Evolutionary conservation across 192 early-diverging fungal species (phyloP).

Genomic region (Gamsiella multidivaricata): DNA sequence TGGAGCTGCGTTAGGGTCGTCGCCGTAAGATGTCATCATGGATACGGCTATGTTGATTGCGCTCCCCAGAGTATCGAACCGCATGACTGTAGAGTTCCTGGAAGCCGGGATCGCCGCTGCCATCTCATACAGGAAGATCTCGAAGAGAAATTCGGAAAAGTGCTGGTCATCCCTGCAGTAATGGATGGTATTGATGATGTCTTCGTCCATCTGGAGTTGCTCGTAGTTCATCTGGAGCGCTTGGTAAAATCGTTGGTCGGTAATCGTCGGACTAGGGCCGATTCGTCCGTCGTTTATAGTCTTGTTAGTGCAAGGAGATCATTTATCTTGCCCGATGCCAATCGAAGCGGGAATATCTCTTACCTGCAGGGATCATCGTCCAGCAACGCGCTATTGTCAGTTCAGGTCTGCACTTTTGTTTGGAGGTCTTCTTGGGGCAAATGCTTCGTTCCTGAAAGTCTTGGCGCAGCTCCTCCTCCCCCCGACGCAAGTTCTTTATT

Average conservation of each 20-base stretch:
- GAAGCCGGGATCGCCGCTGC: conserved; percentile 6
- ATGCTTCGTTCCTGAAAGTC: no score
- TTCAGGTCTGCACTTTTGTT: no score
- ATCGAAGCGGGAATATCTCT: no score
- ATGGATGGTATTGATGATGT: conserved; percentile 6
- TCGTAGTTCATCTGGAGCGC: not conserved
- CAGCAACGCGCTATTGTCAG: no score
- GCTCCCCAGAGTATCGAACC: not conserved
- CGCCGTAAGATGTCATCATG: conserved; percentile 1
- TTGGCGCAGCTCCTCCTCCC: no score
- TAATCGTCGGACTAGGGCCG: no score
- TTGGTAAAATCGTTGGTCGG: not conserved
- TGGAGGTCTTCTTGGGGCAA: no score
- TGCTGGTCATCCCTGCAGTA: conserved; percentile 27
- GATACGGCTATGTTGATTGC: not conserved
- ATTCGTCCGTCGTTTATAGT: no score
- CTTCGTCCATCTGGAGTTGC: not conserved
- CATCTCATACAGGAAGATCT: conserved; percentile 40
- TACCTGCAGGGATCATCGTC: no score
- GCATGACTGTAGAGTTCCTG: conserved; percentile 3
- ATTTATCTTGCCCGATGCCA: no score
- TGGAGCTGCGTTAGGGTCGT: not conserved
- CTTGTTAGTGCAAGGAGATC: no score
- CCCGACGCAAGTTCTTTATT: no score
- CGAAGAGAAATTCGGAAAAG: conserved; percentile 42